Conservation (phyloP, 164 flowering plant genomes). For the Amborella trichopoda region DNA sequence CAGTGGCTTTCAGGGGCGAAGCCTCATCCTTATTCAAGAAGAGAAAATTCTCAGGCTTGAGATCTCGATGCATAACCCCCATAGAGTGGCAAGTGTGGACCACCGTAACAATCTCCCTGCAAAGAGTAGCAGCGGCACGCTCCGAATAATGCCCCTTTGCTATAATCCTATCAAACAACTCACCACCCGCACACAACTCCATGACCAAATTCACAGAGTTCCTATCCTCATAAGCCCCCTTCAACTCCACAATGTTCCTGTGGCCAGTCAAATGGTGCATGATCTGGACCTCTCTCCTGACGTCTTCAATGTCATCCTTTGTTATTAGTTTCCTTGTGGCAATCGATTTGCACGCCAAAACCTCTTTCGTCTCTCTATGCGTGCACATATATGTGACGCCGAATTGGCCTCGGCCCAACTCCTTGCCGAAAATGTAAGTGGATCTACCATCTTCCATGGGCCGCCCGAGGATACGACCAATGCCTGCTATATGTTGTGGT, state of each 20-base stretch:
- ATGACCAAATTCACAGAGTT: slow-evolving; percentile 64
- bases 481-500: slow-evolving; percentile 10
- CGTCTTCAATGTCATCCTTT: slow-evolving; percentile 69
- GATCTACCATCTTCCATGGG: slow-evolving; percentile 64
- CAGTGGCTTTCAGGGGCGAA: slow-evolving; percentile 75
- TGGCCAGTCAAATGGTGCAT: slow-evolving; percentile 90
- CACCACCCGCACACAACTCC: slow-evolving; percentile 91
- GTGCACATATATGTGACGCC: slow-evolving; percentile 74
- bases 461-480: slow-evolving; percentile 63
- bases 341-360: slow-evolving; percentile 79
- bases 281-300: slow-evolving; percentile 86
- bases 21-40: slow-evolving; percentile 41
- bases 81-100: slow-evolving; percentile 65
- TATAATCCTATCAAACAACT: slow-evolving; percentile 81
- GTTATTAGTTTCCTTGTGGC: slow-evolving; percentile 54
- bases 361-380: slow-evolving; percentile 37
- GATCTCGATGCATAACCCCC: slow-evolving; percentile 88
- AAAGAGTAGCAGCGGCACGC: slow-evolving; percentile 58
- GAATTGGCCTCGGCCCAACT: slow-evolving; percentile 89
- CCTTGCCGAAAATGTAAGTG: slow-evolving; percentile 57
- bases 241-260: slow-evolving; percentile 65
- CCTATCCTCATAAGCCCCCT: slow-evolving; percentile 69
- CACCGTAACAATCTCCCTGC: slow-evolving; percentile 69
- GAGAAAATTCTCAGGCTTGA: slow-evolving; percentile 88
- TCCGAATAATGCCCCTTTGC: slow-evolving; percentile 84